Conservation (phyloP, 164 flowering plant genomes). For the Vitis labrusca region DNA sequence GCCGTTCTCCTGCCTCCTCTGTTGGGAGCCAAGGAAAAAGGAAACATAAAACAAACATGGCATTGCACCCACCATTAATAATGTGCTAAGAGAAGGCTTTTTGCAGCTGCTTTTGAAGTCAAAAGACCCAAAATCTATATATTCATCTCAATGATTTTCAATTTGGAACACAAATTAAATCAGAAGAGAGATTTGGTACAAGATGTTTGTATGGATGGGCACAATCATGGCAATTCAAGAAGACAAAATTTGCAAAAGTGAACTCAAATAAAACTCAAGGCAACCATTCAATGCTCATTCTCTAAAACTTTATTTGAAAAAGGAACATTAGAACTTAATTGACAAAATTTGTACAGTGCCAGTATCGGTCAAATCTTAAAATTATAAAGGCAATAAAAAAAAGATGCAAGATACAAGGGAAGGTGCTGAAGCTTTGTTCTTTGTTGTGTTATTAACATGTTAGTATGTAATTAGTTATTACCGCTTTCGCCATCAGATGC, state of each 20-base stretch:
- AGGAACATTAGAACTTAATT: background rate
- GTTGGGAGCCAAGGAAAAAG: conserved; percentile 21
- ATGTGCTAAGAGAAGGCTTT: background rate
- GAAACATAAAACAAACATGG: conserved; percentile 1
- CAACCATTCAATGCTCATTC: background rate
- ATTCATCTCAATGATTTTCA: no score
- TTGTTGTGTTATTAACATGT: conserved; percentile 1
- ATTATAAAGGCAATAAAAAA: conserved; percentile 5
- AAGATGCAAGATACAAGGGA: conserved; percentile 5
- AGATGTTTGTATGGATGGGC: no score
- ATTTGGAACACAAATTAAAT: no score
- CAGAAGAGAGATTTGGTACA: no score
- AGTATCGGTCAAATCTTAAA: conserved; percentile 10
- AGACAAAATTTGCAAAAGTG: background rate
- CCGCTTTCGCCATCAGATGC: conserved; percentile 62
- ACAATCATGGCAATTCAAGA: background rate
- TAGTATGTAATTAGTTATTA: conserved; percentile 38
- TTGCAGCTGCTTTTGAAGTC: no score
- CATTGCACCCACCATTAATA: background rate
- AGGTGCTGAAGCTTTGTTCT: no score
- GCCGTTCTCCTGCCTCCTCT: conserved; percentile 21
- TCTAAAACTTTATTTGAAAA: background rate
- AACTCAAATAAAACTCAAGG: background rate
- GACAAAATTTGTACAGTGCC: conserved; percentile 13
- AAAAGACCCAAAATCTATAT: no score